phyloP scores from a whole-genome alignment of 2,329 filamentous ascomycete genomes.

The Blumeria graminis region DNA sequence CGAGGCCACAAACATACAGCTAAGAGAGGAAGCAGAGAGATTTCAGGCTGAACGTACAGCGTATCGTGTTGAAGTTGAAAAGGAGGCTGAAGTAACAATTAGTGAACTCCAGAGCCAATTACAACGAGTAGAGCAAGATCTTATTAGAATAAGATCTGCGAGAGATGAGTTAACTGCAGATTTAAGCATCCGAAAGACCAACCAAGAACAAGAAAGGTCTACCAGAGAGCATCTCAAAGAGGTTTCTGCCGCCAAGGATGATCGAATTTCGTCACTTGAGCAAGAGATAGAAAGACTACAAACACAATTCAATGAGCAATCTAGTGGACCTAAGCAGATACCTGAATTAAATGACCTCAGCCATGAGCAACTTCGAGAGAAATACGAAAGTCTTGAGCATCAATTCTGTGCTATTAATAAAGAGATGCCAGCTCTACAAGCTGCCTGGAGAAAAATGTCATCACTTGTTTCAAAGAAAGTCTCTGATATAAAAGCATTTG shows the following conservation, averaged over 20 bases:
- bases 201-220: constrained; percentile 49
- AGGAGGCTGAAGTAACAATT: constrained; percentile 48
- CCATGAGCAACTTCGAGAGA: constrained; percentile 46
- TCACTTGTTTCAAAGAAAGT: constrained; percentile 70
- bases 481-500: constrained; percentile 46
- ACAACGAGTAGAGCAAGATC: constrained; percentile 56
- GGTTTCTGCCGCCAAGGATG: constrained; percentile 52
- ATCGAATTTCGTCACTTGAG: constrained; percentile 61
- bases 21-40: constrained; percentile 68
- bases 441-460: constrained; percentile 75
- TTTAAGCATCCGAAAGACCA: constrained; percentile 51
- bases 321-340: constrained; percentile 17
- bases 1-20: constrained; percentile 64
- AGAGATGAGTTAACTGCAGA: constrained; percentile 75
- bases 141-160: constrained; percentile 61
- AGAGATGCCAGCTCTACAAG: constrained; percentile 73
- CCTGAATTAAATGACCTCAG: constrained; percentile 32
- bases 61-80: constrained; percentile 59
- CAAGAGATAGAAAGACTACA: constrained; percentile 53
- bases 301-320: constrained; percentile 26
- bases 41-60: constrained; percentile 63
- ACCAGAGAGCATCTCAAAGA: constrained; percentile 56
- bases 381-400: constrained; percentile 49
- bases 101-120: constrained; percentile 65
- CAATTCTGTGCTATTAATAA: constrained; percentile 68